Percentiles rank a stretch among this genome's conserved stretches.
Evolutionary conservation across 805 yeast species (phyloP).

Genomic region (Metschnikowia matae): DNA sequence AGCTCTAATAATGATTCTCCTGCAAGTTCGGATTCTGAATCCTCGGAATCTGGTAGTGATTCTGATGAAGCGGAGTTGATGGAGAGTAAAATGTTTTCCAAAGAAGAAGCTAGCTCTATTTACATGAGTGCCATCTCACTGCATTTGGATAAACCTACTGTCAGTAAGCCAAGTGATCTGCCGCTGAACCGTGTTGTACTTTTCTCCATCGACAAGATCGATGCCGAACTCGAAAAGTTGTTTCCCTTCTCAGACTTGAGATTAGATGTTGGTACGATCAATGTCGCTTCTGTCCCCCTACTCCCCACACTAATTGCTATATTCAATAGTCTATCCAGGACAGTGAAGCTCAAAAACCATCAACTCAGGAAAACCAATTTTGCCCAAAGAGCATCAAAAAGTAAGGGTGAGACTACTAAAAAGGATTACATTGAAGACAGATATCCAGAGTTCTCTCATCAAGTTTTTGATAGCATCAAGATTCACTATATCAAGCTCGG

Average conservation of each 20-base stretch:
- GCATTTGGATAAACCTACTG: conserved; percentile 23
- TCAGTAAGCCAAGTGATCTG: neutral
- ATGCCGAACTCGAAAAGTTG: conserved; percentile 48
- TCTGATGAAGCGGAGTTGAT: conserved; percentile 41
- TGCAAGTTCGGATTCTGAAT: conserved; percentile 1
- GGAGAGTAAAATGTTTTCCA: conserved; percentile 62
- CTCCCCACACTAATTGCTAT: conserved; percentile 36
- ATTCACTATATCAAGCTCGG: conserved; percentile 38
- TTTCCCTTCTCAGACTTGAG: conserved; percentile 30
- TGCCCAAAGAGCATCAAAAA: neutral
- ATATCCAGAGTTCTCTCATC: conserved; percentile 2
- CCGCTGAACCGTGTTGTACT: conserved; percentile 18
- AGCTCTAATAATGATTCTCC: neutral
- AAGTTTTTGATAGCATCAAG: conserved; percentile 19
- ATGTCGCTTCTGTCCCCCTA: conserved; percentile 43
- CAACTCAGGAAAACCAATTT: conserved; percentile 21
- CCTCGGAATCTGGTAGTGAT: conserved; percentile 7
- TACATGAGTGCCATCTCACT: conserved; percentile 80
- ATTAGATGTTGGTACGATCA: conserved; percentile 37
- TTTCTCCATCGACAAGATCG: conserved; percentile 32
- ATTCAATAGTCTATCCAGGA: conserved; percentile 35
- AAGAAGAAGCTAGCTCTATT: conserved; percentile 63
- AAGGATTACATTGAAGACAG: conserved; percentile 7
- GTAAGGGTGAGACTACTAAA: neutral
- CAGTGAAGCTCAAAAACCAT: conserved; percentile 30